Base-by-base conservation (phyloP, 2,329 filamentous ascomycete species). In the Plenodomus tracheiphilus region DNA sequence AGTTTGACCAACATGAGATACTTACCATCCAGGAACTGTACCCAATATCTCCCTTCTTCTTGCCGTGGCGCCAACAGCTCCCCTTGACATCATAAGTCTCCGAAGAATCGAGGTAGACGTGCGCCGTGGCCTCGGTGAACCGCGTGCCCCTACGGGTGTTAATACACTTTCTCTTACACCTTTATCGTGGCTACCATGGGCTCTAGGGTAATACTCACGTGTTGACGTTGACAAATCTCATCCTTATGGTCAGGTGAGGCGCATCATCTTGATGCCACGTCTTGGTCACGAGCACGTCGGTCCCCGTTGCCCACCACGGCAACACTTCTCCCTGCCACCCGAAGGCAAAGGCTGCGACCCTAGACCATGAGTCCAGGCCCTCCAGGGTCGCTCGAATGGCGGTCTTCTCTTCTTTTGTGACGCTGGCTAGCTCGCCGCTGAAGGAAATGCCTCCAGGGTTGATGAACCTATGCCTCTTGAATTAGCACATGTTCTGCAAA, bases 91-190 rank as follows among this genome's bases (percentile, higher is more conserved):
- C 17, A 13, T 43, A 18, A 15, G 47, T 43, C 18, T 61, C 54
- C 8, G 40, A 53, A 11, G 37, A 34, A 15, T 59, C 50, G 9
- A 42, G 37, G 35, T 38, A 58, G 17, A 58, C 30, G n/a, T 58
- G 54, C 22, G 22, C 43, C 0, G 49, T 53, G 3, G 22, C 41
- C 10, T 19, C 46, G 5, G 17, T 17, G 16, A 20, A 9, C 9
- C 21, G 15, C 13, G 16, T 19, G 22, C 17, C 35, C 15, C 20
- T 16, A 47, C 3, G 37, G 13, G 9, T 25, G 22, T 21, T 7
- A 9, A 20, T 35, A 18, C 11, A 7, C n/a, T n/a, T 6, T 20
- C 39, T 36, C 38, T 15, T 17, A 21, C n/a, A 5, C 35, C 37
- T 5, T n/a, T 13, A 21, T 37, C 7, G 7, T 37, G 7, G 35